Percentiles rank a stretch among this genome's conserved stretches.
phyloP scores from a whole-genome alignment of 2,329 filamentous ascomycete genomes.

The Cladosporium sp. region DNA sequence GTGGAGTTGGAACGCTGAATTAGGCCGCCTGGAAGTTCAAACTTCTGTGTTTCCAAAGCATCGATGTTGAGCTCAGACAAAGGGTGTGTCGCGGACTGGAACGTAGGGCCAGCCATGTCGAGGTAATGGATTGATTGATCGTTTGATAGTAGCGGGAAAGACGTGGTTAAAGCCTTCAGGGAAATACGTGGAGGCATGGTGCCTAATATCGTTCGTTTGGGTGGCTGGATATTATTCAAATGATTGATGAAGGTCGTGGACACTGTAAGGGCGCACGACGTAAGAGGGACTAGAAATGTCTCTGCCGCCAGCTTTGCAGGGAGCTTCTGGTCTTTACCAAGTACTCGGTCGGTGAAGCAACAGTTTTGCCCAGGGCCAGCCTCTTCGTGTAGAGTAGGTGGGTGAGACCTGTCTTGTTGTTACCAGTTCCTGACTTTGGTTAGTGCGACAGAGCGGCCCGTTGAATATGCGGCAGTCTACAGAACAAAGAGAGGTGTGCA shows the following conservation, averaged over 20 bases:
- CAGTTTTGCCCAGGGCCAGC: slow-evolving; percentile 15
- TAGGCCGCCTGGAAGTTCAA: slow-evolving; percentile 8
- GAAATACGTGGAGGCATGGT: background rate
- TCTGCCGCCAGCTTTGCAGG: slow-evolving; percentile 12
- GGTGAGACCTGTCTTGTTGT: slow-evolving; percentile 18
- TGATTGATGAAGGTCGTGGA: background rate
- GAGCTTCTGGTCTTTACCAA: slow-evolving; percentile 12
- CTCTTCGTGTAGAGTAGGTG: slow-evolving; percentile 9
- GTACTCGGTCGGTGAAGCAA: background rate
- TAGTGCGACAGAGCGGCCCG: slow-evolving; percentile 3
- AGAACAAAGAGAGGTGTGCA: background rate
- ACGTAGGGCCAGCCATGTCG: slow-evolving; percentile 1
- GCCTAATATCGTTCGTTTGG: slow-evolving; percentile 3
- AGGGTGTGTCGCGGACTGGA: background rate
- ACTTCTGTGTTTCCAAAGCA: slow-evolving; percentile 14
- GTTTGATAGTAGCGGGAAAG: slow-evolving; percentile 2
- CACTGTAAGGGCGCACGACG: background rate
- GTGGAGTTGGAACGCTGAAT: slow-evolving; percentile 16
- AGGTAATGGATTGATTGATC: slow-evolving; percentile 5
- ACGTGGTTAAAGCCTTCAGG: background rate
- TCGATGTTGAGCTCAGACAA: slow-evolving; percentile 16
- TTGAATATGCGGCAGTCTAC: background rate
- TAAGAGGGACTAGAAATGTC: slow-evolving; percentile 12
- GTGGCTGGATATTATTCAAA: slow-evolving; percentile 13
- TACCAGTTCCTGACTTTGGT: slow-evolving; percentile 14